Evolutionary conservation across 2,329 filamentous ascomycete species (phyloP), one percentile per base, ranked within the genome.

Genomic region (Trichoderma koningiopsis): DNA sequence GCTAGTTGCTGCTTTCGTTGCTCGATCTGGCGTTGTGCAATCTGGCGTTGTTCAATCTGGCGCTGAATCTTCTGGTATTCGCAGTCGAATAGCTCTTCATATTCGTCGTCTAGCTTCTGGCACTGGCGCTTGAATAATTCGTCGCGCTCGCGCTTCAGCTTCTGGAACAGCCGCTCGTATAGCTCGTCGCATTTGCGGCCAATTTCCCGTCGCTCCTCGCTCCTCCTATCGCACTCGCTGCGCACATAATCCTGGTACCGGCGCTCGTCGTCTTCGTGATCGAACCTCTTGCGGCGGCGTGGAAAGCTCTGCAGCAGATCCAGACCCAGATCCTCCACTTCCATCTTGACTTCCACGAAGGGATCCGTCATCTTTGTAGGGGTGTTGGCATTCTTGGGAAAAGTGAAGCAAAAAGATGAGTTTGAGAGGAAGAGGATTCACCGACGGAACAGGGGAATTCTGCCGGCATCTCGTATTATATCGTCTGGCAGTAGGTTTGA

Each of bases 131-230:
- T 27, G 37, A 57, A 56, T 1, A 66, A 27, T 37, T n/a, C 62
- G 13, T 66, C 62, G n/a, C 62, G 62, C 31, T 66, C 53, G 53
- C 62, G 53, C 33, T 56, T 40, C 37, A 66, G 37, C 53, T 66
- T 53, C 6, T 35, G 62, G 4, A 66, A 16, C 1, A 47, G 56
- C 13, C 29, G 62, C 3, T 66, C 35, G n/a, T 33, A 66, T 6
- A 66, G 10, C 13, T 66, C 53, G 37, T 66, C 62, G 29, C 62
- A 66, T 27, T 58, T 37, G 37, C 52, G 52, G 5, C 47, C 37
- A 3, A 66, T 35, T 14, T 49, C 37, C 29, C 40, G 33, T 14
- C 62, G 40, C 6, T 47, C 19, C 14, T 24, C 27, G 27, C 47
- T 29, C 22, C 62, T 7, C 27, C 19, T 57, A 5, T 66, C 62